These are phyloP conservation scores for Berberis vulgaris DNA, from an alignment of 164 flowering plant species.

Conservation along the genomic window DNA sequence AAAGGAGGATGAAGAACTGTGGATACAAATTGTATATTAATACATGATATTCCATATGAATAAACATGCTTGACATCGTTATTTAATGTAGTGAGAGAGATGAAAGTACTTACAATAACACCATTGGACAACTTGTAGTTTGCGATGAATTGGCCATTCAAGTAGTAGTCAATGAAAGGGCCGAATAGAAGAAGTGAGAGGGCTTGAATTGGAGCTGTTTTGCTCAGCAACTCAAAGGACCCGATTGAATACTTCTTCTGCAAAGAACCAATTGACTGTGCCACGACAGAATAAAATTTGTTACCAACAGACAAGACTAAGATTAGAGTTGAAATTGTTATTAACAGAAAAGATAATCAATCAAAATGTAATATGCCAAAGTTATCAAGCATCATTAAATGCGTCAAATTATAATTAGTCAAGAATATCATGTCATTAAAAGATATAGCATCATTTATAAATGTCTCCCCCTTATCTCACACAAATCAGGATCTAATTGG, in stretches of 20 bases:
- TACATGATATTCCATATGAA: background rate
- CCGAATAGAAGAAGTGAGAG: slow-evolving; percentile 73
- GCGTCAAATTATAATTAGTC: too few relatives aligned
- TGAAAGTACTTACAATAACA: slow-evolving; percentile 44
- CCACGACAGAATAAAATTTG: slow-evolving; percentile 11
- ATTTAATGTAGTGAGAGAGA: background rate
- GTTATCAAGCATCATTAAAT: background rate
- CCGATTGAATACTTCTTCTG: slow-evolving; percentile 44
- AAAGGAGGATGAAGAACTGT: slow-evolving; percentile 43
- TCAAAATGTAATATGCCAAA: background rate
- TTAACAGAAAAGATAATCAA: background rate
- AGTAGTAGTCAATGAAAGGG: slow-evolving; percentile 70
- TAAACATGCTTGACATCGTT: background rate
- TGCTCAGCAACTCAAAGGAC: slow-evolving; percentile 32
- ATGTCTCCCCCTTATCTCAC: too few relatives aligned
- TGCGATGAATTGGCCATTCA: slow-evolving; percentile 46
- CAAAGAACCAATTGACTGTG: slow-evolving; percentile 83
- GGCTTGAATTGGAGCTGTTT: slow-evolving; percentile 50
- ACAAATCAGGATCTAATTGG: too few relatives aligned
- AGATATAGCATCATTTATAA: too few relatives aligned
- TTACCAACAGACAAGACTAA: background rate
- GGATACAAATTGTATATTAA: background rate
- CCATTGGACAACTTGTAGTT: slow-evolving; percentile 55
- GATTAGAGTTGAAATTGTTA: background rate
- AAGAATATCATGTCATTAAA: too few relatives aligned